A percentile compares a stretch with the other conserved stretches of the same genome.
These are phyloP conservation scores for Komagataella pseudopastoris DNA, from an alignment of 805 yeast species.

Conservation along the genomic window DNA sequence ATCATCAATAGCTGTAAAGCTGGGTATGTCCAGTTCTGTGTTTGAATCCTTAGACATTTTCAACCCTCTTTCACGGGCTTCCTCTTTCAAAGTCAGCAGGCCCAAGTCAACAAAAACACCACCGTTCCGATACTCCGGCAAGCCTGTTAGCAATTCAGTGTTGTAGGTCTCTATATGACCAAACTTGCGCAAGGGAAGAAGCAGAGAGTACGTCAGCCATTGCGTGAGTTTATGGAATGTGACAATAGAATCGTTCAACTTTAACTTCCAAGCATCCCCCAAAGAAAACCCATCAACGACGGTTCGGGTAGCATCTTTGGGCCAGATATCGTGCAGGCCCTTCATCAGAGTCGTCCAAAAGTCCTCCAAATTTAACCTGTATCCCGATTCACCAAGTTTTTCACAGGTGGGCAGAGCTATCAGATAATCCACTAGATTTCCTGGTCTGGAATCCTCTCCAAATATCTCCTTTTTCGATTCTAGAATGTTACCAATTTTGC, in stretches of 20 bases:
- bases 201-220: conserved; percentile 51
- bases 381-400: conserved; percentile 6
- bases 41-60: conserved; percentile 16
- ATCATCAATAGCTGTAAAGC: conserved; percentile 40
- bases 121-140: conserved; percentile 54
- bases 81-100: conserved; percentile 32
- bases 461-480: conserved; percentile 24
- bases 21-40: conserved; percentile 22
- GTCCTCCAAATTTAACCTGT: conserved; percentile 26
- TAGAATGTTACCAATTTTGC: conserved; percentile 34
- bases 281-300: conserved; percentile 33
- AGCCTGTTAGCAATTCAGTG: conserved; percentile 33
- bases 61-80: conserved; percentile 22
- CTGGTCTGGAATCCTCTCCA: conserved; percentile 22
- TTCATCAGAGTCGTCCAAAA: conserved; percentile 44
- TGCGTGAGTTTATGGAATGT: conserved; percentile 58
- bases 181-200: conserved; percentile 34
- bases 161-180: conserved; percentile 27
- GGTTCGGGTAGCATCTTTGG: conserved; percentile 34
- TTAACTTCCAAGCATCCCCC: conserved; percentile 51
- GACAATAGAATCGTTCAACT: conserved; percentile 25
- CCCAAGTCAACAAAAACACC: conserved; percentile 48
- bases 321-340: conserved; percentile 51
- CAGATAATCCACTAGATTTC: conserved; percentile 38
- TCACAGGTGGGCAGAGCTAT: conserved; percentile 9